A percentile compares a stretch with the other conserved stretches of the same genome.
Conservation (phyloP, 139 green algal genomes). For the Pseudopediastrum boryanum region DNA sequence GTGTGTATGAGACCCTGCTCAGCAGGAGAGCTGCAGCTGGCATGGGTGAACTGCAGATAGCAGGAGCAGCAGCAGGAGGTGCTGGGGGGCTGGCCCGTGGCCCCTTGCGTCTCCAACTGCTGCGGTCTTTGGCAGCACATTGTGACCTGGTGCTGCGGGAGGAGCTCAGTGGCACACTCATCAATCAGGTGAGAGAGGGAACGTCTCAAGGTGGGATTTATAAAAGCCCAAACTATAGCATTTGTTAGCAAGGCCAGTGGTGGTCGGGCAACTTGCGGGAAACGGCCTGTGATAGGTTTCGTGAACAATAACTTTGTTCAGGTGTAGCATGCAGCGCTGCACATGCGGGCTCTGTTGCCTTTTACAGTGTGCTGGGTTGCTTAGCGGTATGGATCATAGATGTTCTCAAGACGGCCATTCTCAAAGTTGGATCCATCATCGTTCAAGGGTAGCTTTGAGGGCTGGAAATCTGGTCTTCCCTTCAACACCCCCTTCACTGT, state of each 20-base stretch:
- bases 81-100: conserved; percentile 40
- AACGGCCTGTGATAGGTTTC: not conserved
- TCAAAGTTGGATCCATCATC: no score
- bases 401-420: no score
- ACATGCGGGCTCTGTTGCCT: not conserved
- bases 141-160: conserved; percentile 5
- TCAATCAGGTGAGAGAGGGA: conserved; percentile 23
- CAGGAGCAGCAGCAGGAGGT: conserved; percentile 38
- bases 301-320: not conserved
- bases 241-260: not conserved
- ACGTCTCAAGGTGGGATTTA: no score
- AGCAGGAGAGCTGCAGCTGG: conserved; percentile 5
- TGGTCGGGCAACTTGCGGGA: not conserved
- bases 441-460: no score
- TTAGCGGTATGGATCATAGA: no score
- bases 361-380: no score
- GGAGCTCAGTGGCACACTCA: conserved; percentile 17
- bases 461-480: no score
- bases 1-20: conserved; percentile 55
- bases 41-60: conserved; percentile 6
- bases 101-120: conserved; percentile 32
- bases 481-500: no score
- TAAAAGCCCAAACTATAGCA: no score
- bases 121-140: conserved; percentile 13
- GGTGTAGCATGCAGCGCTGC: not conserved